Percentiles rank a stretch among this genome's conserved stretches.
Evolutionary conservation across 306 rosid genomes (phyloP).

Genomic region (Neltuma alba): DNA sequence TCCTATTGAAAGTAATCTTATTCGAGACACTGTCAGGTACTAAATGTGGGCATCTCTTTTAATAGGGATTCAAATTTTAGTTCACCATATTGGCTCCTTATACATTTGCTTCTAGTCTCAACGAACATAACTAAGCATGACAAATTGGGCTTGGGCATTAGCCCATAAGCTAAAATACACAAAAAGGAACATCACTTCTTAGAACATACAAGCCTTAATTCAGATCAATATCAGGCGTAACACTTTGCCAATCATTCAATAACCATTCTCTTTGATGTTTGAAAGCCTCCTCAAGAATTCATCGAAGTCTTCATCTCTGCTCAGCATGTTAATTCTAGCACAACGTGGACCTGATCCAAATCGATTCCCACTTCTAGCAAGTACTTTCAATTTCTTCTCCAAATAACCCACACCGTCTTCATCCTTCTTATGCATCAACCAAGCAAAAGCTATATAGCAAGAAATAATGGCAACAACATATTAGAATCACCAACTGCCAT

Average conservation of each 20-base stretch:
- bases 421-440: slow-evolving; percentile 66
- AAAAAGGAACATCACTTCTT: background rate
- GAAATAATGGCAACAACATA: background rate
- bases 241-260: background rate
- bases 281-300: slow-evolving; percentile 53
- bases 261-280: slow-evolving; percentile 28
- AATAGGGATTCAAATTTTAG: no score
- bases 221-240: background rate
- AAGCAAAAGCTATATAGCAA: slow-evolving; percentile 59
- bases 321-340: slow-evolving; percentile 61
- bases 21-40: no score
- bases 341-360: slow-evolving; percentile 59
- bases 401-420: slow-evolving; percentile 50
- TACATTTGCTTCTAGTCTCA: no score
- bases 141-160: background rate
- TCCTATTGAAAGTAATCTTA: no score
- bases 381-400: slow-evolving; percentile 44
- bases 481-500: background rate
- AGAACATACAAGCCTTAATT: no score
- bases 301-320: slow-evolving; percentile 49
- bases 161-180: background rate
- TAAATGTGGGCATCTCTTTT: no score
- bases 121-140: no score
- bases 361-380: slow-evolving; percentile 54
- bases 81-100: no score